Base-by-base conservation (phyloP, 2,329 filamentous ascomycete species). In the Hypocrella siamensis region DNA sequence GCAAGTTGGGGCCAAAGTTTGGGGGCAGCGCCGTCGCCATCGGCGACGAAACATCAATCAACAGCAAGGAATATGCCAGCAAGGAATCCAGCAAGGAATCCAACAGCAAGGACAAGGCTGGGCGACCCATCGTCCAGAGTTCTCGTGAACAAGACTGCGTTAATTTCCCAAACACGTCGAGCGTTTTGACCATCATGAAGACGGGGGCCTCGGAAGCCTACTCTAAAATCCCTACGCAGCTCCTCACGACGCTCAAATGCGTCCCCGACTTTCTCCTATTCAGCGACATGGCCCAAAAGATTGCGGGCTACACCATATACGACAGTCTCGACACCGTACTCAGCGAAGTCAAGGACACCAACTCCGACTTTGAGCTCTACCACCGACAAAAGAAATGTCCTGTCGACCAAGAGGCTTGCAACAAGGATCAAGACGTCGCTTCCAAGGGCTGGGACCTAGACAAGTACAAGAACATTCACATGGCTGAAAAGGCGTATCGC, bases 401-500 rank as follows among this genome's bases (percentile, higher is more conserved):
- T 17, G 45, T 57, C 31, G 56, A 61, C 22, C 58, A 62, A 28
- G 57, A 60, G 27, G 58, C 56, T 32, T 62, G 65, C 40, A 56
- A 56, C 36, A 53, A 48, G 45, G 21, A 38, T 34, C 34, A 40
- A 32, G 33, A 47, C 30, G 34, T 35, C 6, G 38, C 36, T 34
- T 34, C 42, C 38, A 50, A 58, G 16, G 58, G 56, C 2, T 74
- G 68, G 70, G 56, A 53, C 14, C 47, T 75, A 25, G 70, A 75
- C 52, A 73, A 71, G 51, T 75, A 70, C 53, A 75, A 75, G 49
- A 72, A 70, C 45, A 53, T 71, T 28, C 68, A 71, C 44, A 70
- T 73, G 45, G 61, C 67, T 10, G 61, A 70, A 47, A 67, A 69
- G 49, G 48, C 63, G 1, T 72, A 61, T 41, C 43, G 49, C 17